A percentile compares a stretch with the other conserved stretches of the same genome.
These are phyloP conservation scores for Dentipellis sp. DNA, from an alignment of 768 basidiomycete species.

Conservation along the genomic window DNA sequence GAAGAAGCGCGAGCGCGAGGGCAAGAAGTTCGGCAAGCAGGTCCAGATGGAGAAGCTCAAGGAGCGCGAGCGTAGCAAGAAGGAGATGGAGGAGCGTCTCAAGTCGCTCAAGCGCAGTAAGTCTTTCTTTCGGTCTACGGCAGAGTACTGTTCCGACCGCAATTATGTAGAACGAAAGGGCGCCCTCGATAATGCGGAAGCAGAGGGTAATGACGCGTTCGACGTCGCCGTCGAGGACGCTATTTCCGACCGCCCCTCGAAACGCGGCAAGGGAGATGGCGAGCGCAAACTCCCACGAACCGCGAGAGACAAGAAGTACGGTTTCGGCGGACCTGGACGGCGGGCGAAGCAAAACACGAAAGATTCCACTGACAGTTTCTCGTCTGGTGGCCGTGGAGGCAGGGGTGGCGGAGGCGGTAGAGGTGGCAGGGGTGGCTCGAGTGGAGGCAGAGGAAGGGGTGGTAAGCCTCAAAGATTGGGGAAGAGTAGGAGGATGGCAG, in stretches of 20 bases:
- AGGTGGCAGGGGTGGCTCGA: conserved; percentile 22
- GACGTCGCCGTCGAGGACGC: conserved; percentile 90
- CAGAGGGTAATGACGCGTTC: conserved; percentile 60
- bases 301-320: conserved; percentile 71
- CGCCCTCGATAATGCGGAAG: conserved; percentile 55
- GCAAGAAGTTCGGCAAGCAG: conserved; percentile 98
- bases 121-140: conserved; percentile 17
- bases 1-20: conserved; percentile 83
- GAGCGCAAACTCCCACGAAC: conserved; percentile 37
- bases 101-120: conserved; percentile 87
- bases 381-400: conserved; percentile 23
- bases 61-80: conserved; percentile 82
- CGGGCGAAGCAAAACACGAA: conserved; percentile 76
- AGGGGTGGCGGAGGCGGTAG: conserved; percentile 22
- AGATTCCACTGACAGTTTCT: conserved; percentile 71
- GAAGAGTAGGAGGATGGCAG: conserved; percentile 44
- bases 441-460: conserved; percentile 20
- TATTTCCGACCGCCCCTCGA: conserved; percentile 63
- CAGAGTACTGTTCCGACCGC: background rate
- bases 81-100: conserved; percentile 82
- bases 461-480: conserved; percentile 40
- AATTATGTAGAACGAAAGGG: conserved; percentile 79
- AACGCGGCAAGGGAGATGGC: conserved; percentile 32
- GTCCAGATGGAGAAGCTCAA: conserved; percentile 92
- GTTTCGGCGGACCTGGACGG: conserved; percentile 63